A percentile compares a stretch with the other conserved stretches of the same genome.
phyloP scores from a whole-genome alignment of 2,329 filamentous ascomycete genomes.

The Bertia moriformis region DNA sequence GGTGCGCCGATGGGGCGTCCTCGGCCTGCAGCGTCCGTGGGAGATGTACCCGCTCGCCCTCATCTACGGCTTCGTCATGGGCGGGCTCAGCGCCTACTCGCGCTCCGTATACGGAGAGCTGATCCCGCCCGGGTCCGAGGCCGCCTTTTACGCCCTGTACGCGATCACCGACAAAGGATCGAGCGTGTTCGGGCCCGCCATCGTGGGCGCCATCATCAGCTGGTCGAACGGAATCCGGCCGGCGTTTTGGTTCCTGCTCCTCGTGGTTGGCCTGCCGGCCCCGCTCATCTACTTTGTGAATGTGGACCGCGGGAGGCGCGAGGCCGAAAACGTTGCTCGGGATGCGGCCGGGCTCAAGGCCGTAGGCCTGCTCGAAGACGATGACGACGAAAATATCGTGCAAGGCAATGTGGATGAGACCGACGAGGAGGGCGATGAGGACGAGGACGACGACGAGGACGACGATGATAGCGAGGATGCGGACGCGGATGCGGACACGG shows the following conservation, averaged over 20 bases:
- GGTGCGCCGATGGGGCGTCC: slow-evolving; percentile 56
- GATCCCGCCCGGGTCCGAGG: slow-evolving; percentile 85
- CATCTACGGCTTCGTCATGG: slow-evolving; percentile 84
- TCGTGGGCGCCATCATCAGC: slow-evolving; percentile 87
- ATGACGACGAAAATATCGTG: slow-evolving; percentile 1
- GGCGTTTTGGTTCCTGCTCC: slow-evolving; percentile 82
- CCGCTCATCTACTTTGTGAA: slow-evolving; percentile 75
- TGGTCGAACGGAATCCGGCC: slow-evolving; percentile 65
- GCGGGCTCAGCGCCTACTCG: slow-evolving; percentile 81
- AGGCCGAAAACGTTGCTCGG: slow-evolving; percentile 50
- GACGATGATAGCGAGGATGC: slow-evolving; percentile 16
- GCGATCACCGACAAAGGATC: slow-evolving; percentile 96
- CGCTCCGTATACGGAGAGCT: slow-evolving; percentile 83
- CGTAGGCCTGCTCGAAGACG: not conserved
- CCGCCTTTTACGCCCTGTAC: slow-evolving; percentile 90
- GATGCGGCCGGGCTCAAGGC: slow-evolving; percentile 37
- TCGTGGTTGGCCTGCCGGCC: slow-evolving; percentile 73
- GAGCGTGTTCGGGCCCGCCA: slow-evolving; percentile 82
- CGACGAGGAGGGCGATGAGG: slow-evolving; percentile 9
- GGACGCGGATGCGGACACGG: not conserved
- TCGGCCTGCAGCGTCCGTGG: slow-evolving; percentile 85
- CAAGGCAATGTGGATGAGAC: slow-evolving; percentile 7
- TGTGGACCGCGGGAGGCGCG: slow-evolving; percentile 62
- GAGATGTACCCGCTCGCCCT: slow-evolving; percentile 91
- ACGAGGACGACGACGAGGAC: slow-evolving; percentile 7